These are phyloP conservation scores for Pleurotus citrinopileatus DNA, from an alignment of 768 basidiomycete species.

Conservation along the genomic window DNA sequence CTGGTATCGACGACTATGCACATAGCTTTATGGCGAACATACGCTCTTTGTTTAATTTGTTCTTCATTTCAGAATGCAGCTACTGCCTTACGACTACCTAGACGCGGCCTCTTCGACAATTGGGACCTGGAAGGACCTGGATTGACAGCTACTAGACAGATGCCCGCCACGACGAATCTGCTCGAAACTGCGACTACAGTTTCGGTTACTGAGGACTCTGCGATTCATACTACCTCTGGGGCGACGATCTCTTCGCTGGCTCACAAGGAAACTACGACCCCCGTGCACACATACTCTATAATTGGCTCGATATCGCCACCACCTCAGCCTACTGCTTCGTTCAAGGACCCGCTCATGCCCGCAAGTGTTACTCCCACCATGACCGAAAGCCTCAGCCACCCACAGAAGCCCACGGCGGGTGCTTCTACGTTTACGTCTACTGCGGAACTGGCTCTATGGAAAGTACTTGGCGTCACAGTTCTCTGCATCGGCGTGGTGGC, in stretches of 20 bases:
- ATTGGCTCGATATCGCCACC: conserved; percentile 1
- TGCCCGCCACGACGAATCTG: background rate
- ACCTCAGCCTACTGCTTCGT: background rate
- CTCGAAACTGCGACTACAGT: background rate
- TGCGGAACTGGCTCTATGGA: conserved; percentile 56
- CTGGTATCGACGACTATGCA: conserved; percentile 3
- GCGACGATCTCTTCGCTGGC: conserved; percentile 7
- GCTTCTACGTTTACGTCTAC: conserved; percentile 27
- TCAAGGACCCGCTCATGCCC: conserved; percentile 8
- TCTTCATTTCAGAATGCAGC: background rate
- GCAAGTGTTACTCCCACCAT: background rate
- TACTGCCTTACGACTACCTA: background rate
- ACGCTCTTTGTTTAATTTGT: conserved; percentile 7
- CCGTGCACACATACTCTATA: conserved; percentile 6
- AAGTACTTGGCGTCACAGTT: conserved; percentile 65
- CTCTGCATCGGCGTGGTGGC: conserved; percentile 61
- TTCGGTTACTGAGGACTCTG: background rate
- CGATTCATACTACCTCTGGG: conserved; percentile 4
- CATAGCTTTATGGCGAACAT: background rate
- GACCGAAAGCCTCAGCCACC: background rate
- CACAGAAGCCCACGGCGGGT: background rate
- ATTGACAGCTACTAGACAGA: background rate
- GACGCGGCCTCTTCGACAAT: conserved; percentile 1
- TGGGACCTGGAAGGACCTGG: background rate
- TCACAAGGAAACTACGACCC: conserved; percentile 7